Evolutionary conservation across 2,329 filamentous ascomycete genomes (phyloP), one percentile per base, ranked within the genome.

Genomic region (Huntiella savannae): DNA sequence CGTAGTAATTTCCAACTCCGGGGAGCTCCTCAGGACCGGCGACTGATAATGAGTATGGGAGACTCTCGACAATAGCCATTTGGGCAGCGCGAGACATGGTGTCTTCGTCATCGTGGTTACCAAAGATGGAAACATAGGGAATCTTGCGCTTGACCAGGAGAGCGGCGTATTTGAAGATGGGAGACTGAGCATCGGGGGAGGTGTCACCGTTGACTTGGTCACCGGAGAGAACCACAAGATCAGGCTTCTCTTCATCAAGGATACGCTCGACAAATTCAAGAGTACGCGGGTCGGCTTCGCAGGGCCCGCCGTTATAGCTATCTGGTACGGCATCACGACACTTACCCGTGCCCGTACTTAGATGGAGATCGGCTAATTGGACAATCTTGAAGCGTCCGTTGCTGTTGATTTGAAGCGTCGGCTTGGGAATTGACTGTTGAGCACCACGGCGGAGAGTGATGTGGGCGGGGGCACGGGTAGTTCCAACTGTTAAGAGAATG

Each of bases 321-420:
- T 76, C 72, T 0, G 87, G 87, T 53, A 88, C 70, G n/a, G 85
- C 75, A 54, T 98, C 86, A 53, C 91, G 77, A 58, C 91, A 98
- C 39, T 64, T 63, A 7, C 91, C 91, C 4, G 87, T 70, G 7
- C 88, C 91, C 2, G 91, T 98, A 57, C 85, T 88, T 47, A 98
- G 65, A 61, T 98, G 91, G 51, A 96, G 65, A 63, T 98, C 91
- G n/a, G 86, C 82, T 47, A 93, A 69, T 62, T 98, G 91, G 71
- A 98, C 77, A 53, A 98, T 94, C 67, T 96, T 96, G 67, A 96
- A 96, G 55, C 81, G 85, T 28, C 88, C 91, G 58, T 91, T 85
- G 51, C 92, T 85, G 38, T 75, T 73, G 52, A 98, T 84, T 49
- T 82, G 75, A 8, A 80, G 82, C 35, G 75, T 66, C 1, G 82